These are phyloP conservation scores for Pseudogymnoascus sp. DNA, from an alignment of 2,329 filamentous ascomycete species.

Conservation along the genomic window DNA sequence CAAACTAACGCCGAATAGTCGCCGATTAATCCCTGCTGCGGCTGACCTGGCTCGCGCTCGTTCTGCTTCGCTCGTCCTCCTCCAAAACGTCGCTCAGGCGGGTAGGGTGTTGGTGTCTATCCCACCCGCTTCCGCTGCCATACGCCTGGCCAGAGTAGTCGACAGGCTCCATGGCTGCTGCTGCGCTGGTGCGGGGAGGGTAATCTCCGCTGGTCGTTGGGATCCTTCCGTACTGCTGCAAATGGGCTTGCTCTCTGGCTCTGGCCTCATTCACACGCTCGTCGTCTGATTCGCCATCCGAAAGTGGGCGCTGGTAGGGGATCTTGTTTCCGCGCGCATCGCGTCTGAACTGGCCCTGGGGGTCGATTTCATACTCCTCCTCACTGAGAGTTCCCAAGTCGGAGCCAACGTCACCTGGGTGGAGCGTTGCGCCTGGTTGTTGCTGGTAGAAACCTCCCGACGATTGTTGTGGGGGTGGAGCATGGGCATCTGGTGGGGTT, in stretches of 20 bases:
- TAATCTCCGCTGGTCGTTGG: slow-evolving; percentile 22
- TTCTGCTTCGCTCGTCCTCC: slow-evolving; percentile 72
- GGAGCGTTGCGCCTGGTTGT: slow-evolving; percentile 27
- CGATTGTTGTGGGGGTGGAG: slow-evolving; percentile 36
- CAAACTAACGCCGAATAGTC: background rate
- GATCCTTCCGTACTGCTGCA: slow-evolving; percentile 19
- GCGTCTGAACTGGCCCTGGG: slow-evolving; percentile 50
- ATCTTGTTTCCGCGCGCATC: slow-evolving; percentile 55
- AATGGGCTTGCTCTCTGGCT: slow-evolving; percentile 21
- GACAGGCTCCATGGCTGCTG: slow-evolving; percentile 24
- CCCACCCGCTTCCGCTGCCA: slow-evolving; percentile 62
- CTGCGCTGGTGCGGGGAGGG: slow-evolving; percentile 14
- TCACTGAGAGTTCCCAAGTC: slow-evolving; percentile 55
- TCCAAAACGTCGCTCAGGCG: slow-evolving; percentile 82
- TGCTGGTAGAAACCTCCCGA: slow-evolving; percentile 37
- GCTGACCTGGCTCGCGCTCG: slow-evolving; percentile 41
- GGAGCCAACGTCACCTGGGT: slow-evolving; percentile 30
- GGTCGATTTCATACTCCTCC: slow-evolving; percentile 63
- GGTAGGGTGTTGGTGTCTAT: slow-evolving; percentile 81
- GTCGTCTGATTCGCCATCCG: slow-evolving; percentile 48
- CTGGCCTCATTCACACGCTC: slow-evolving; percentile 39
- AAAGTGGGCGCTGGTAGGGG: slow-evolving; percentile 35
- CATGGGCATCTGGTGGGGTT: slow-evolving; percentile 32
- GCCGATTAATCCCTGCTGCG: slow-evolving; percentile 7
- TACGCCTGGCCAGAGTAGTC: slow-evolving; percentile 63